A percentile compares a stretch with the other conserved stretches of the same genome.
Conservation (phyloP, 164 flowering plant genomes). For the Paratinospora sagittata region DNA sequence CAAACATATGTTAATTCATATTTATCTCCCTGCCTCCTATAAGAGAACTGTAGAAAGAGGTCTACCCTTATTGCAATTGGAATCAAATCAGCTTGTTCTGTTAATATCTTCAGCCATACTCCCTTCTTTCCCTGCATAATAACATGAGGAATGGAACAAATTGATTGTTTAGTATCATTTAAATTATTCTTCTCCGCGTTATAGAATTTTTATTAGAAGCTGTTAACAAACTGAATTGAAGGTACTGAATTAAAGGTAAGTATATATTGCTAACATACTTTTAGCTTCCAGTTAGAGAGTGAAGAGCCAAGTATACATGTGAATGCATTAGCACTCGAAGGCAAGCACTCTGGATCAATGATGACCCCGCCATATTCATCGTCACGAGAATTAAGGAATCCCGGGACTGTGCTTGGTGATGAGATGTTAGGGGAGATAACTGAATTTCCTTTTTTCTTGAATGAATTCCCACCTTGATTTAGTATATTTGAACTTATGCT, state of each 20-base stretch:
- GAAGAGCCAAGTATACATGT: conserved; percentile 40
- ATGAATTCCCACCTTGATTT: conserved; percentile 6
- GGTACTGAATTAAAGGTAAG: neutral
- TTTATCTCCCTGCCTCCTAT: too few species aligned
- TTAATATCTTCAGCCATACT: conserved; percentile 45
- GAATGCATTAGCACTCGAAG: conserved; percentile 42
- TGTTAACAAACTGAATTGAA: neutral
- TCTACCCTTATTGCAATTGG: conserved; percentile 61
- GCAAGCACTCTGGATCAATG: conserved; percentile 41
- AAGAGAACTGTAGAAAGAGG: neutral
- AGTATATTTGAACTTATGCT: neutral
- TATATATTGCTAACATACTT: conserved; percentile 23
- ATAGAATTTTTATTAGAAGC: neutral
- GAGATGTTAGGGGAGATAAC: conserved; percentile 31
- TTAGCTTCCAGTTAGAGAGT: conserved; percentile 40
- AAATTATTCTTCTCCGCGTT: neutral
- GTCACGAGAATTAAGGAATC: conserved; percentile 41
- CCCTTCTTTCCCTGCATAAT: conserved; percentile 52
- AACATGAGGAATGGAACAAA: neutral
- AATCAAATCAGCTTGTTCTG: conserved; percentile 49
- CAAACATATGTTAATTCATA: too few species aligned
- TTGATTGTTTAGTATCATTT: neutral
- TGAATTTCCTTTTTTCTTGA: conserved; percentile 16
- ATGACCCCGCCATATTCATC: conserved; percentile 55
- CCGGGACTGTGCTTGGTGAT: conserved; percentile 22